Evolutionary conservation across 148 eudicot genomes (phyloP).

Genomic region (Rhododendron mucronatum): DNA sequence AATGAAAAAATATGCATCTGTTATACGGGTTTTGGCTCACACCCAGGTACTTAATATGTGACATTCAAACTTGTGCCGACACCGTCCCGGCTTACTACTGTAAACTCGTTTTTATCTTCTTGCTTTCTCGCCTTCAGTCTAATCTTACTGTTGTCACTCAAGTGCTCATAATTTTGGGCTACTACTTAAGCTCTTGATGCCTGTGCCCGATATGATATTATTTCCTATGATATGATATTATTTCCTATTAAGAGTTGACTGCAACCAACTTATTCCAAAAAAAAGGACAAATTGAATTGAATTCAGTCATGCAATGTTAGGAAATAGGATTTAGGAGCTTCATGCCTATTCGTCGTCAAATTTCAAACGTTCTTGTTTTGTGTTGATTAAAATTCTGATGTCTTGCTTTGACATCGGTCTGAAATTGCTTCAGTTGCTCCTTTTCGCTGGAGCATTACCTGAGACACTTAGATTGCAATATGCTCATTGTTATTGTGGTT

Average conservation of each 20-base stretch:
- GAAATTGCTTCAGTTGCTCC: not conserved
- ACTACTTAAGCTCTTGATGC: not conserved
- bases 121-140: not conserved
- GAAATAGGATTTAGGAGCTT: not conserved
- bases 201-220: not conserved
- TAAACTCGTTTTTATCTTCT: not conserved
- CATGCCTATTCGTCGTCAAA: not conserved
- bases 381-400: not conserved
- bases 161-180: not conserved
- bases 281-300: not conserved
- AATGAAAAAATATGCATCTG: conserved; percentile 61
- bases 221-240: not conserved
- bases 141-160: not conserved
- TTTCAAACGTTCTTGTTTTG: not conserved
- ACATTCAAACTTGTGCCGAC: not conserved
- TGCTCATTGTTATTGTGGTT: not conserved
- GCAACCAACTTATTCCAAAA: not conserved
- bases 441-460: not conserved
- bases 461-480: not conserved
- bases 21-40: conserved; percentile 76
- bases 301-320: not conserved
- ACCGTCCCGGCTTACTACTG: not conserved
- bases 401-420: not conserved
- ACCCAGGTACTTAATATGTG: conserved; percentile 46
- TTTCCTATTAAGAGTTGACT: not conserved